Percentiles rank a stretch among this genome's conserved stretches.
phyloP scores from a whole-genome alignment of 768 basidiomycete species.

The Serendipita vermifera region DNA sequence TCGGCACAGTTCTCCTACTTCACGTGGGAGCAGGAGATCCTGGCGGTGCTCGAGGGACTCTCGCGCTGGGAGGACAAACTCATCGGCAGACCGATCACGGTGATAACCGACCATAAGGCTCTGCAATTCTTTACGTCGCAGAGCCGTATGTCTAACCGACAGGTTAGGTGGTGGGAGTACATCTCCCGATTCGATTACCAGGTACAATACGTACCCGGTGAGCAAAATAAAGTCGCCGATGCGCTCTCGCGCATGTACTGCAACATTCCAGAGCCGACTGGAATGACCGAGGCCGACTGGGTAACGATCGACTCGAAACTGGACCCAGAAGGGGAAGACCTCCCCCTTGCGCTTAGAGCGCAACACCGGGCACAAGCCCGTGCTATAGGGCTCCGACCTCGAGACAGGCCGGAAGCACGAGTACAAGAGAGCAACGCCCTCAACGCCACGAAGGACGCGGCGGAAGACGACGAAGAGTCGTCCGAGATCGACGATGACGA shows the following conservation, averaged over 20 bases:
- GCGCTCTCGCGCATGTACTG: constrained; percentile 24
- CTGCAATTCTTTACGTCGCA: constrained; percentile 23
- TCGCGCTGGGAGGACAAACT: constrained; percentile 24
- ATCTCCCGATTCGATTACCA: constrained; percentile 21
- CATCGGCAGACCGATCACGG: constrained; percentile 17
- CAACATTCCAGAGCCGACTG: constrained; percentile 18
- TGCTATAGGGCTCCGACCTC: too few relatives aligned
- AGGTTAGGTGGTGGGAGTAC: constrained; percentile 24
- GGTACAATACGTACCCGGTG: constrained; percentile 21
- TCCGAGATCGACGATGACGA: not conserved
- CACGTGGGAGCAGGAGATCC: constrained; percentile 13
- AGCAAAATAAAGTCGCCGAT: constrained; percentile 23
- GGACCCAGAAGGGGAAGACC: constrained; percentile 14
- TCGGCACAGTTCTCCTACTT: constrained; percentile 12
- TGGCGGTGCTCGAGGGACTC: constrained; percentile 10
- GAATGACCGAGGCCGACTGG: constrained; percentile 20
- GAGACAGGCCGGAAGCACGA: too few relatives aligned
- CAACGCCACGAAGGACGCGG: too few relatives aligned
- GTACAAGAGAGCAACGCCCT: constrained; percentile 1
- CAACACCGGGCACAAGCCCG: too few relatives aligned
- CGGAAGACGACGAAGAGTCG: not conserved
- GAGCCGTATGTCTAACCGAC: constrained; percentile 15
- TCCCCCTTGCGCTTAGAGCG: not conserved
- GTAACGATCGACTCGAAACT: constrained; percentile 9
- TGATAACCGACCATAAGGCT: constrained; percentile 23